Conservation (phyloP, 345 rosid genomes). For the Populus pruinosa region DNA sequence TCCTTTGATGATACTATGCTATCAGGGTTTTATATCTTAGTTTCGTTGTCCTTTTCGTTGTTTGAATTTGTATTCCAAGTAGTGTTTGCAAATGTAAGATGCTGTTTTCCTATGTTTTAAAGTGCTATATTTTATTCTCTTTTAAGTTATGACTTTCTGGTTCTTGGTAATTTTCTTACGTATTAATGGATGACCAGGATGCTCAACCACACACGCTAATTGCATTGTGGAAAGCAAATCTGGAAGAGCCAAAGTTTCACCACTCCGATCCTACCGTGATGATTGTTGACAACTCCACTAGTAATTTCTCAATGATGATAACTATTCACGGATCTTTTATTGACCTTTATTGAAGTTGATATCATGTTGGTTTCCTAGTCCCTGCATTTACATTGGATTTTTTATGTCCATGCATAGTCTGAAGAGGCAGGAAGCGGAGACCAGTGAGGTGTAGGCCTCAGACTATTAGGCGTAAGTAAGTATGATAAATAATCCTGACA, state of each 20-base stretch:
- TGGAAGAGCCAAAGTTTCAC: constrained; percentile 71
- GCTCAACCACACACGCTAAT: constrained; percentile 72
- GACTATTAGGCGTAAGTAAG: constrained; percentile 61
- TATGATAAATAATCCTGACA: constrained; percentile 30
- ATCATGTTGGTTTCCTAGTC: constrained; percentile 13
- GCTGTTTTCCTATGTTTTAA: not conserved
- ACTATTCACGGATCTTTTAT: constrained; percentile 2
- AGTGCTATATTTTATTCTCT: not conserved
- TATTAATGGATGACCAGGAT: constrained; percentile 53
- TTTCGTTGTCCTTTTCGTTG: not conserved
- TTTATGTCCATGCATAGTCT: constrained; percentile 56
- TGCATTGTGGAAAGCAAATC: constrained; percentile 83
- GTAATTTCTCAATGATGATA: constrained; percentile 50
- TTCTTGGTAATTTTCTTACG: not conserved
- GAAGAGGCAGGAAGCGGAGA: constrained; percentile 76
- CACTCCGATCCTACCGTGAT: constrained; percentile 74
- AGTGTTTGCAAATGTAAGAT: not conserved
- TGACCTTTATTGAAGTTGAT: constrained; percentile 14
- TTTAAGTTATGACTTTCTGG: not conserved
- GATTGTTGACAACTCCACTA: constrained; percentile 61
- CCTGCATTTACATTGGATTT: constrained; percentile 36
- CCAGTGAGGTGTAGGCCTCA: constrained; percentile 67
- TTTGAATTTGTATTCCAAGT: not conserved
- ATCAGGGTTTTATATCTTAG: not conserved
- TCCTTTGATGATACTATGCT: not conserved